Evolutionary conservation across 495 filamentous ascomycete genomes (phyloP).

Genomic region (Aspergillus mulundensis): DNA sequence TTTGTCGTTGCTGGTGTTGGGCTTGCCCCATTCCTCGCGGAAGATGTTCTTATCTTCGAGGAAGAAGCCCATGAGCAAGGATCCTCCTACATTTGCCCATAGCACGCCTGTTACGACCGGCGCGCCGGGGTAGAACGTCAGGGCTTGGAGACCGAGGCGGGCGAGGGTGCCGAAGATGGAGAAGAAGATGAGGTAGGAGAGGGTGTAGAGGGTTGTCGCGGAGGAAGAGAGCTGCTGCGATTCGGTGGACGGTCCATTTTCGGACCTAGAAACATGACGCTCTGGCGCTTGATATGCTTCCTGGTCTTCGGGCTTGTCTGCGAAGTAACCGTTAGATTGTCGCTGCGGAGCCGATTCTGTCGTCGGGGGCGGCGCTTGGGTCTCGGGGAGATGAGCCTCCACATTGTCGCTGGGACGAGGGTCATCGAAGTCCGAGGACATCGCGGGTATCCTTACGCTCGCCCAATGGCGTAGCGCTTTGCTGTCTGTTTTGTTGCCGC

Average conservation of each 20-base stretch:
- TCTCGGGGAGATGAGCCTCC: constrained; percentile 9
- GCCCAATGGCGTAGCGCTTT: neutral
- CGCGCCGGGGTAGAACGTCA: constrained; percentile 76
- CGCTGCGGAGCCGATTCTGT: constrained; percentile 15
- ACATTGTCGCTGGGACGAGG: neutral
- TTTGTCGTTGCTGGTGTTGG: neutral
- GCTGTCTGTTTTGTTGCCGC: neutral
- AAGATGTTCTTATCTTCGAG: constrained; percentile 76
- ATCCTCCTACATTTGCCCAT: constrained; percentile 91
- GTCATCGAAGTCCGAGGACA: neutral
- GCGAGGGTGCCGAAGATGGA: constrained; percentile 83
- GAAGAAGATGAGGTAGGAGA: constrained; percentile 82
- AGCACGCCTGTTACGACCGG: constrained; percentile 70
- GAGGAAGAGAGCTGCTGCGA: constrained; percentile 41
- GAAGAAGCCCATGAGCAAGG: constrained; percentile 81
- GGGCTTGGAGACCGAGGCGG: constrained; percentile 72
- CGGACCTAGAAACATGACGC: neutral
- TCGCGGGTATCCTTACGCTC: neutral
- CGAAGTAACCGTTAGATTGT: neutral
- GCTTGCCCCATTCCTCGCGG: constrained; percentile 55
- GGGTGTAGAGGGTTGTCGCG: constrained; percentile 69
- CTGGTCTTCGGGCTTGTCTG: constrained; percentile 11
- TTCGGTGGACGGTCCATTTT: neutral
- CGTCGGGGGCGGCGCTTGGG: constrained; percentile 13
- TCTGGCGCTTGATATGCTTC: constrained; percentile 7